These are phyloP conservation scores for Umbelopsis sp. DNA, from an alignment of 371 early-diverging fungal genomes.

Conservation along the genomic window DNA sequence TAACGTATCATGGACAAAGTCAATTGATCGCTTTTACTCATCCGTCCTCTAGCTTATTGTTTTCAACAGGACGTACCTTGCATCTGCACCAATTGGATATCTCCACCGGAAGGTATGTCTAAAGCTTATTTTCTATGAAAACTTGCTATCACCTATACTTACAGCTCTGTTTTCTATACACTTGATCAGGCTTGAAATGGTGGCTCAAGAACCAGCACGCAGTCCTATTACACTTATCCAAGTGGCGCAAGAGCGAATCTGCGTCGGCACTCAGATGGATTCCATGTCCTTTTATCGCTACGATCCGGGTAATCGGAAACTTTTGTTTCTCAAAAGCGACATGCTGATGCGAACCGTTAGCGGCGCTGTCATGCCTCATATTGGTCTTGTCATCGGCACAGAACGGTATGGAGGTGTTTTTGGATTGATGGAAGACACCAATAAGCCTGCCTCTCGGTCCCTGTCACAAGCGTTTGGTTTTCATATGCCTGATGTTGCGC, in stretches of 20 bases:
- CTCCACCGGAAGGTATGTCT: constrained; percentile 32
- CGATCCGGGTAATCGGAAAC: constrained; percentile 23
- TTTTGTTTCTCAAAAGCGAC: constrained; percentile 38
- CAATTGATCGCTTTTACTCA: no score
- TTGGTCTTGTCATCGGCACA: not conserved
- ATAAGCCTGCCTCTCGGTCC: not conserved
- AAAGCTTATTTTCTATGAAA: not conserved
- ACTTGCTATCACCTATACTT: not conserved
- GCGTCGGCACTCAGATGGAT: constrained; percentile 40
- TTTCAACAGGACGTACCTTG: constrained; percentile 37
- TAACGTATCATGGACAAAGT: not conserved
- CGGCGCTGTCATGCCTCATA: constrained; percentile 9
- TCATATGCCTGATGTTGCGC: constrained; percentile 4
- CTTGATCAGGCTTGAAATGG: constrained; percentile 31
- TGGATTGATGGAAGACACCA: constrained; percentile 4
- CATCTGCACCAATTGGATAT: constrained; percentile 39
- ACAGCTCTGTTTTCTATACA: not conserved
- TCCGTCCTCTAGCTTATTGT: constrained; percentile 29
- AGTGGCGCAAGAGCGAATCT: constrained; percentile 32
- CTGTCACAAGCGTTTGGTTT: not conserved
- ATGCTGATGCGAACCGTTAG: not conserved
- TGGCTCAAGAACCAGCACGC: constrained; percentile 31
- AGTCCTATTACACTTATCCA: constrained; percentile 42
- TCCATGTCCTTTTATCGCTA: constrained; percentile 41
- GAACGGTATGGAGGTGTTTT: constrained; percentile 7